Percentiles rank a stretch among this genome's conserved stretches.
Conservation (phyloP, 2,329 filamentous ascomycete genomes). For the Cordyceps cicadae region DNA sequence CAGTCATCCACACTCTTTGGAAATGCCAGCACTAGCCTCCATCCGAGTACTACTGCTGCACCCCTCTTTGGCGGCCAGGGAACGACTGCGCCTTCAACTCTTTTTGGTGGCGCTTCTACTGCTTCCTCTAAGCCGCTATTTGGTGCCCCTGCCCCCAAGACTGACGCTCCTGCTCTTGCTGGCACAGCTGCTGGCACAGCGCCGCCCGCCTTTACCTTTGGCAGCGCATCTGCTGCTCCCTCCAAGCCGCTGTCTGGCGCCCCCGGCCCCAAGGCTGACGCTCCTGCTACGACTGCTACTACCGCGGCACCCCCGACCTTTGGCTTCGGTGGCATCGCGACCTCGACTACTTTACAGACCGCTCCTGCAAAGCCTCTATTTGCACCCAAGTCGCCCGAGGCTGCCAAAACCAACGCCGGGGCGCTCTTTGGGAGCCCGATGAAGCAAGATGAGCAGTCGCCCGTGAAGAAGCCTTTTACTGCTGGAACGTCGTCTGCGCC, state of each 20-base stretch:
- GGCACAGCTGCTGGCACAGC: conserved; percentile 16
- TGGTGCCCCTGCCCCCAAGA: conserved; percentile 19
- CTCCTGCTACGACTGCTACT: conserved; percentile 15
- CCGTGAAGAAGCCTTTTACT: conserved; percentile 28
- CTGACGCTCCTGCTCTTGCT: conserved; percentile 15
- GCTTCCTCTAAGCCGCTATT: conserved; percentile 22
- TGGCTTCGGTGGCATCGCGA: conserved; percentile 24
- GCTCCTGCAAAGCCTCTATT: conserved; percentile 30
- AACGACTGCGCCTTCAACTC: conserved; percentile 15
- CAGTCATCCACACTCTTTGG: conserved; percentile 28
- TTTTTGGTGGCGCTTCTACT: conserved; percentile 24
- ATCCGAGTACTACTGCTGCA: conserved; percentile 14
- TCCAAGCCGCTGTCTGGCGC: conserved; percentile 24
- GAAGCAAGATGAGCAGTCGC: conserved; percentile 34
- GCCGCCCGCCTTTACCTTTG: conserved; percentile 27
- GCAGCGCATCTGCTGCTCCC: conserved; percentile 14
- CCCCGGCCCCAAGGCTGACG: conserved; percentile 18
- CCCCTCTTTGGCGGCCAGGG: conserved; percentile 25
- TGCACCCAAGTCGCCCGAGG: conserved; percentile 26
- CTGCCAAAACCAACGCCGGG: conserved; percentile 15
- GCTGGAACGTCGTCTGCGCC: conserved; percentile 18
- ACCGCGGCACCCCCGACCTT: conserved; percentile 23
- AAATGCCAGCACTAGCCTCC: conserved; percentile 19
- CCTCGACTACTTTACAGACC: conserved; percentile 21
- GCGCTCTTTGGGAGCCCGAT: conserved; percentile 35